phyloP scores from a whole-genome alignment of 2,329 filamentous ascomycete species.

The Hyphodiscus sp. region DNA sequence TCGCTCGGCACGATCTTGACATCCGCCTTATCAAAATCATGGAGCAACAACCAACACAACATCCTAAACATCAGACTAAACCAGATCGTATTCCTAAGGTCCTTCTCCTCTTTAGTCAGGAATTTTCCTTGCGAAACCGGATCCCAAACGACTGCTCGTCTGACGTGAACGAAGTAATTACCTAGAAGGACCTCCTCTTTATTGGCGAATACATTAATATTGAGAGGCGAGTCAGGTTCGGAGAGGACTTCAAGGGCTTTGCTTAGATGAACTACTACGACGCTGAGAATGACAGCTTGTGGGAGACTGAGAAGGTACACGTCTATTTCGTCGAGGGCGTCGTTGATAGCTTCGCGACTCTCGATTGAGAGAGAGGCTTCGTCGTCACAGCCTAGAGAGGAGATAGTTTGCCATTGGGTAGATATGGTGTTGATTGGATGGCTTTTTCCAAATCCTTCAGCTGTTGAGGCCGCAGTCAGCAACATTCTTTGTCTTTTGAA shows the following conservation, averaged over 20 bases:
- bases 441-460: slow-evolving; percentile 2
- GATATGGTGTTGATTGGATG: slow-evolving; percentile 15
- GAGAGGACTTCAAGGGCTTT: slow-evolving; percentile 39
- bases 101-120: slow-evolving; percentile 8
- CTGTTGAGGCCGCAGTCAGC: too few relatives aligned
- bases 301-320: slow-evolving; percentile 15
- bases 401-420: slow-evolving; percentile 16
- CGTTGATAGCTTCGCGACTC: slow-evolving; percentile 23
- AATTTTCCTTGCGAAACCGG: slow-evolving; percentile 22
- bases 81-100: slow-evolving; percentile 40
- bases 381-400: slow-evolving; percentile 11
- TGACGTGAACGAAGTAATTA: slow-evolving; percentile 44
- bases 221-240: slow-evolving; percentile 31
- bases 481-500: not conserved
- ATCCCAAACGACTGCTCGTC: slow-evolving; percentile 35
- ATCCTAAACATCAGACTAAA: slow-evolving; percentile 49
- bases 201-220: slow-evolving; percentile 36
- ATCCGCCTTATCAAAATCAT: slow-evolving; percentile 50
- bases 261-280: slow-evolving; percentile 23
- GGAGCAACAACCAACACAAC: slow-evolving; percentile 52
- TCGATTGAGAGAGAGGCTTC: slow-evolving; percentile 20
- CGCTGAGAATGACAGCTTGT: slow-evolving; percentile 20
- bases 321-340: slow-evolving; percentile 21
- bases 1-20: slow-evolving; percentile 47
- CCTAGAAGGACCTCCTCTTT: slow-evolving; percentile 45